A percentile compares a stretch with the other conserved stretches of the same genome.
Conservation (phyloP, 1,284 basidiomycete genomes). For the Microbotryomycetes sp. region DNA sequence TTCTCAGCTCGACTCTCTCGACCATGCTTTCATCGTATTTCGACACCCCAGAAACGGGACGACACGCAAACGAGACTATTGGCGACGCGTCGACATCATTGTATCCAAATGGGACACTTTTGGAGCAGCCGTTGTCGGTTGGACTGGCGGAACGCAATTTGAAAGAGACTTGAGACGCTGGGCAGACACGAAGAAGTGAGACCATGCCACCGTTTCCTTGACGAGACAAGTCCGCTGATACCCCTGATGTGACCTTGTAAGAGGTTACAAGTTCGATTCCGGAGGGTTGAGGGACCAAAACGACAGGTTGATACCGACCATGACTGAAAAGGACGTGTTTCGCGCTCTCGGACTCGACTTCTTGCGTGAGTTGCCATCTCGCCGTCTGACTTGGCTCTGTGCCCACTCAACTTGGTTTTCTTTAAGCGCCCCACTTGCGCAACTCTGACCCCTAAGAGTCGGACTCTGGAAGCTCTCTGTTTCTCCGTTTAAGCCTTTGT, state of each 20-base stretch:
- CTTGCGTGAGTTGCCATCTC: constrained; percentile 60
- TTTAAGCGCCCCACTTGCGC: constrained; percentile 6
- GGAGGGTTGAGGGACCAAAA: constrained; percentile 7
- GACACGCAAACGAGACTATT: constrained; percentile 32
- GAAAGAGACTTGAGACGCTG: constrained; percentile 65
- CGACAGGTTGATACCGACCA: not conserved
- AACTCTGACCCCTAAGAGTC: constrained; percentile 12
- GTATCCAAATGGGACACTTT: constrained; percentile 60
- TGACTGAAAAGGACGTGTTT: constrained; percentile 27
- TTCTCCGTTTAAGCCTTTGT: too few relatives aligned
- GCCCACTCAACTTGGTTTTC: not conserved
- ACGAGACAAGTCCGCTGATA: constrained; percentile 1
- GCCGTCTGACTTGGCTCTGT: constrained; percentile 52
- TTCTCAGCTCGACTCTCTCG: constrained; percentile 52
- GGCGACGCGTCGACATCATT: constrained; percentile 62
- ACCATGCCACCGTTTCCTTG: not conserved
- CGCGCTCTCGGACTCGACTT: constrained; percentile 51
- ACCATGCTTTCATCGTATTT: constrained; percentile 64
- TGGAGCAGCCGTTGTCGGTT: constrained; percentile 66
- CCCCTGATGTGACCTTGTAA: constrained; percentile 41
- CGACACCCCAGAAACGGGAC: constrained; percentile 46
- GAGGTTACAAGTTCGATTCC: constrained; percentile 64
- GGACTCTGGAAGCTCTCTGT: too few relatives aligned
- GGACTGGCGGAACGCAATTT: constrained; percentile 74
- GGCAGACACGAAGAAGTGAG: constrained; percentile 52